Conservation (phyloP, 1,139 yeast genomes). For the Eremothecium gossypii region DNA sequence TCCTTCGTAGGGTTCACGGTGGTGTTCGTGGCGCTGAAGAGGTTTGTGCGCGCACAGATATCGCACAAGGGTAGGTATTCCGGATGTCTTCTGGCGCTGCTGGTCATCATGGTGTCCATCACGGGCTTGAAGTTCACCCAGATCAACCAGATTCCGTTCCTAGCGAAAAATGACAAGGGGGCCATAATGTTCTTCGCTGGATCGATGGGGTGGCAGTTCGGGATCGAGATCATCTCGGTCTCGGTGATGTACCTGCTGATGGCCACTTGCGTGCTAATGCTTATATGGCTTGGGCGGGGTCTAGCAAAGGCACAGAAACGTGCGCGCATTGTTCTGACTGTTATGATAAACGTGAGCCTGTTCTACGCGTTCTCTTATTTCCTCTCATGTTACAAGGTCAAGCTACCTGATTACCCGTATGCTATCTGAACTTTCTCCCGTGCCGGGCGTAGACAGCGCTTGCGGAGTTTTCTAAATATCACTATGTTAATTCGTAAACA, state of each 20-base stretch:
- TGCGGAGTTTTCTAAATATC: too few species aligned
- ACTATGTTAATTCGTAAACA: too few species aligned
- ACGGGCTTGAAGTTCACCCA: constrained; percentile 59
- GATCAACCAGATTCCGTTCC: constrained; percentile 51
- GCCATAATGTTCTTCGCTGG: constrained; percentile 50
- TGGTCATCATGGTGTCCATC: constrained; percentile 37
- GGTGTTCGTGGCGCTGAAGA: constrained; percentile 41
- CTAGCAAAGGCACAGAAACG: constrained; percentile 6
- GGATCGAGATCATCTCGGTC: constrained; percentile 50
- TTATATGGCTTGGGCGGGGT: constrained; percentile 29
- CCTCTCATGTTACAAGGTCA: constrained; percentile 31
- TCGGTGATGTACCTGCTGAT: constrained; percentile 41
- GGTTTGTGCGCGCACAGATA: constrained; percentile 32
- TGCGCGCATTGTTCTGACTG: constrained; percentile 13
- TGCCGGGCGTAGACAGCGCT: too few species aligned
- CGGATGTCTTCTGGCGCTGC: constrained; percentile 35
- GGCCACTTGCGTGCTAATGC: constrained; percentile 33
- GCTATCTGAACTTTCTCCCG: constrained; percentile 7
- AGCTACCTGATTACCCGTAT: constrained; percentile 35
- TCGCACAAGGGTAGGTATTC: constrained; percentile 30
- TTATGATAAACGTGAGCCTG: constrained; percentile 22
- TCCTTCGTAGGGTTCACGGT: constrained; percentile 42
- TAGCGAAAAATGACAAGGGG: constrained; percentile 43
- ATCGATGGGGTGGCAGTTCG: constrained; percentile 59
- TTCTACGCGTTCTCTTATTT: constrained; percentile 31